Evolutionary conservation across 805 yeast genomes (phyloP).

Genomic region (Wickerhamiella spandovensis): DNA sequence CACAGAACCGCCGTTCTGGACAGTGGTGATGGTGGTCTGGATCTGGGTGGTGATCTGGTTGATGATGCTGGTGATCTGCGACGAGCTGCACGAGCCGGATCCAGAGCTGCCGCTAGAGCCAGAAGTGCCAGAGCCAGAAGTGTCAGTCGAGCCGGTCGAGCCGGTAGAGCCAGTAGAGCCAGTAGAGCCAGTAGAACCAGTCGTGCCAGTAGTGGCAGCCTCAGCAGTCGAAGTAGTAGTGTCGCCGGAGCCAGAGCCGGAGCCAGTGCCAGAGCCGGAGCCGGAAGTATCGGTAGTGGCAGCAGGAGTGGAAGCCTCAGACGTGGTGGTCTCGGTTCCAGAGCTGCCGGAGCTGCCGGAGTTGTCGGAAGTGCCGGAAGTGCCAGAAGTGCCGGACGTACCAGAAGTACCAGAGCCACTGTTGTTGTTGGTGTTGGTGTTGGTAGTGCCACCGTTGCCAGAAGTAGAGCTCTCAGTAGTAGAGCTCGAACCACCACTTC

Average conservation of each 20-base stretch:
- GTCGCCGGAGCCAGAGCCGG: background rate
- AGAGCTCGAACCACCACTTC: background rate
- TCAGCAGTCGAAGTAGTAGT: background rate
- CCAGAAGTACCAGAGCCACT: background rate
- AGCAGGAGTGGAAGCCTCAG: background rate
- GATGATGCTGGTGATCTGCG: background rate
- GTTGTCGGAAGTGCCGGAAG: background rate
- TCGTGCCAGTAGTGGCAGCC: background rate
- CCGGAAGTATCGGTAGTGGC: background rate
- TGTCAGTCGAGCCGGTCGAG: background rate
- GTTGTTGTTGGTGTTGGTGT: background rate
- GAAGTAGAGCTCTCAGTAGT: background rate
- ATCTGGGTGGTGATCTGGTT: background rate
- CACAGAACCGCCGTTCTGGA: background rate
- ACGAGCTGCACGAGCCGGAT: background rate
- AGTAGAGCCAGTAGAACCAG: background rate
- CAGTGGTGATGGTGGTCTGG: background rate
- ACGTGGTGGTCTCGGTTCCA: constrained; percentile 3
- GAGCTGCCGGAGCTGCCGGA: background rate
- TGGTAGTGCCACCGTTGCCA: background rate
- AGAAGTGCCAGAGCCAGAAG: background rate
- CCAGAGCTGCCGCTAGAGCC: background rate
- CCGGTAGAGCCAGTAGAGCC: background rate
- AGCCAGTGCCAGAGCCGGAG: background rate
- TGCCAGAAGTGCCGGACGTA: background rate